Evolutionary conservation across 345 rosid genomes (phyloP).

Genomic region (Psidium guajava): DNA sequence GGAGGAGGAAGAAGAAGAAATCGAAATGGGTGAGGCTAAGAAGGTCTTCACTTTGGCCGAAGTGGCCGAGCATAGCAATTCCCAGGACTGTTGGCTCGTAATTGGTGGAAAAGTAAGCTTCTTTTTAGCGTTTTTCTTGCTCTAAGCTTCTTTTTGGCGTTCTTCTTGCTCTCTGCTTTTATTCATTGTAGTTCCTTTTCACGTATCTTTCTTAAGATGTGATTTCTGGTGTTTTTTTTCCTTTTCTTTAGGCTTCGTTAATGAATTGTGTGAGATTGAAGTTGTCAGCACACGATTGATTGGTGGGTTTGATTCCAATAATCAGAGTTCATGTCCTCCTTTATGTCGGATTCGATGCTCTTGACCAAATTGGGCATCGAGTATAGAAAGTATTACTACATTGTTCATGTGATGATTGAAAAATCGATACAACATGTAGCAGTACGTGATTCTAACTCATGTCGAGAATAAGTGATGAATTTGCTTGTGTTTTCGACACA

Average conservation of each 20-base stretch:
- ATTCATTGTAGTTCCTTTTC: not conserved
- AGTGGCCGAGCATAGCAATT: constrained; percentile 48
- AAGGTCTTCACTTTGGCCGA: constrained; percentile 56
- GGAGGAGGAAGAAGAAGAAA: not conserved
- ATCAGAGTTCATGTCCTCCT: not conserved
- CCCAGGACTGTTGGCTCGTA: constrained; percentile 61
- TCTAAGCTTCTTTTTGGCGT: not conserved
- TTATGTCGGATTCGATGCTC: not conserved
- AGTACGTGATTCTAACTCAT: not conserved
- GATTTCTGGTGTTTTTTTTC: not conserved
- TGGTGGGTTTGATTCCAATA: not conserved
- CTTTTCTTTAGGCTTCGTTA: no score
- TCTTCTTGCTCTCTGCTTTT: not conserved
- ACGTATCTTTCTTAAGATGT: not conserved
- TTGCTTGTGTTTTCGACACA: not conserved
- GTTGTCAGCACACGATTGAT: not conserved
- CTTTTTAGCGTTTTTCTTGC: not conserved
- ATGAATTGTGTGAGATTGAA: not conserved
- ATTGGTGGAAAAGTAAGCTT: constrained; percentile 45
- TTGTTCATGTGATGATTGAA: not conserved
- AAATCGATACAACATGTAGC: not conserved
- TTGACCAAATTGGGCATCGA: not conserved
- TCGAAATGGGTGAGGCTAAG: constrained; percentile 27
- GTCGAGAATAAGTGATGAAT: not conserved
- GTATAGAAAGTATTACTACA: not conserved